Conservation (phyloP, 495 filamentous ascomycete species). For the Neurospora sp. region DNA sequence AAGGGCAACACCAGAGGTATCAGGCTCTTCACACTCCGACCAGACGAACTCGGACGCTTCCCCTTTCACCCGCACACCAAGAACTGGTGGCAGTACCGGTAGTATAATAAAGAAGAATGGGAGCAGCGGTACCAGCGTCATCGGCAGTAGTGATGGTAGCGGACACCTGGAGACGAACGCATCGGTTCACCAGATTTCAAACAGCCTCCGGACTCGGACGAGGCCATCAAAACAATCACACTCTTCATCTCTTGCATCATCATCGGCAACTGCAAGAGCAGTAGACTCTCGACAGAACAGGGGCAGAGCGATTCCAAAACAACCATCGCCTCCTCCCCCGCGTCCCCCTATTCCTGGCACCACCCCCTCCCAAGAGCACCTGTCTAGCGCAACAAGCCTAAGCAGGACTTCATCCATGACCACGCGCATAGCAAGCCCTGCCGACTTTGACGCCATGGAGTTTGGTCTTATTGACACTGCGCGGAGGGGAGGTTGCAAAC, state of each 20-base stretch:
- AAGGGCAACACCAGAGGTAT: neutral
- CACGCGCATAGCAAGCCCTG: neutral
- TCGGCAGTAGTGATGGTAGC: neutral
- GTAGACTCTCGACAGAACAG: neutral
- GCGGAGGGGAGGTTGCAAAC: neutral
- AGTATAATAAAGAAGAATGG: neutral
- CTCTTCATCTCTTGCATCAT: neutral
- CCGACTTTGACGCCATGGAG: neutral
- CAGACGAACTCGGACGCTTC: slow-evolving; percentile 1
- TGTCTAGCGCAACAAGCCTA: neutral
- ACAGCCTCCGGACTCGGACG: neutral
- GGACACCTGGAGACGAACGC: neutral
- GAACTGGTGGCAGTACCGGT: neutral
- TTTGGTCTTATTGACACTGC: neutral
- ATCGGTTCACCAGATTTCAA: neutral
- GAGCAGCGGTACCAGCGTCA: neutral
- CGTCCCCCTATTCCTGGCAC: neutral
- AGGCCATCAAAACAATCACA: neutral
- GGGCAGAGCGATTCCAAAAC: neutral
- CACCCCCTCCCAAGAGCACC: neutral
- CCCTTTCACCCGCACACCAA: neutral
- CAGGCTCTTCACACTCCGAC: slow-evolving; percentile 5
- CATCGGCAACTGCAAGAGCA: neutral
- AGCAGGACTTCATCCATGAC: neutral
- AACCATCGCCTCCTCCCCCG: neutral